A percentile compares a stretch with the other conserved stretches of the same genome.
Conservation (phyloP, 2,329 filamentous ascomycete genomes). For the Ascochyta koolunga region DNA sequence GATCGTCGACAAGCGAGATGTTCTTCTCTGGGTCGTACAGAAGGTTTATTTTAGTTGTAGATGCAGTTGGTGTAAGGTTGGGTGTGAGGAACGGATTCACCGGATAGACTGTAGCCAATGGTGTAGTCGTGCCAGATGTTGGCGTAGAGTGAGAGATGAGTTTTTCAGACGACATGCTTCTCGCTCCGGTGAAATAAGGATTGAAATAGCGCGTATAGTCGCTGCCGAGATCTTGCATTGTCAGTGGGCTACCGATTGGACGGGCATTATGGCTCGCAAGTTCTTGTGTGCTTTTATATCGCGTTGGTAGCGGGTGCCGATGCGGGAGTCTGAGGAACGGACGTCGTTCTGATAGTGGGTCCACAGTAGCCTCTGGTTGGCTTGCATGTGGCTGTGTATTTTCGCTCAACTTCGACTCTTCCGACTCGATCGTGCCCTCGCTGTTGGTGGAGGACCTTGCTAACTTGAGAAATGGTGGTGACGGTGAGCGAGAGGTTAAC, state of each 20-base stretch:
- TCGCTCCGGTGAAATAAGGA: constrained; percentile 37
- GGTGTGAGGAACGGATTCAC: constrained; percentile 40
- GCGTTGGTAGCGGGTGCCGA: constrained; percentile 22
- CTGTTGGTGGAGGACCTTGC: constrained; percentile 14
- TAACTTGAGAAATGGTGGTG: background rate
- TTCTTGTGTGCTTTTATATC: constrained; percentile 26
- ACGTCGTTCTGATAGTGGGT: background rate
- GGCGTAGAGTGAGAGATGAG: constrained; percentile 5
- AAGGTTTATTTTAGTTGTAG: constrained; percentile 31
- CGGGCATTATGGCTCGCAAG: constrained; percentile 17
- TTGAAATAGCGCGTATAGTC: constrained; percentile 48
- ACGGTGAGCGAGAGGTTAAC: background rate
- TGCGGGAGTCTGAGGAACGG: constrained; percentile 16
- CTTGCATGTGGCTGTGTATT: background rate
- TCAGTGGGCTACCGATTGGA: constrained; percentile 27
- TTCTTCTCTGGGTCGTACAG: constrained; percentile 35
- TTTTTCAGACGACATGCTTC: constrained; percentile 29
- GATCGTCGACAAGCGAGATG: constrained; percentile 55
- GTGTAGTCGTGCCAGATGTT: constrained; percentile 22
- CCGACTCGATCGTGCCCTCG: constrained; percentile 10
- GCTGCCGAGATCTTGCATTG: constrained; percentile 38
- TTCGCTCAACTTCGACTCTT: constrained; percentile 3
- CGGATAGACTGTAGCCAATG: constrained; percentile 16
- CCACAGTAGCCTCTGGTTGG: background rate
- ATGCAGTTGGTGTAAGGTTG: constrained; percentile 36